Evolutionary conservation across 139 green algal species (phyloP), one percentile per base, ranked within the genome.

Genomic region (Chlorella sp.): DNA sequence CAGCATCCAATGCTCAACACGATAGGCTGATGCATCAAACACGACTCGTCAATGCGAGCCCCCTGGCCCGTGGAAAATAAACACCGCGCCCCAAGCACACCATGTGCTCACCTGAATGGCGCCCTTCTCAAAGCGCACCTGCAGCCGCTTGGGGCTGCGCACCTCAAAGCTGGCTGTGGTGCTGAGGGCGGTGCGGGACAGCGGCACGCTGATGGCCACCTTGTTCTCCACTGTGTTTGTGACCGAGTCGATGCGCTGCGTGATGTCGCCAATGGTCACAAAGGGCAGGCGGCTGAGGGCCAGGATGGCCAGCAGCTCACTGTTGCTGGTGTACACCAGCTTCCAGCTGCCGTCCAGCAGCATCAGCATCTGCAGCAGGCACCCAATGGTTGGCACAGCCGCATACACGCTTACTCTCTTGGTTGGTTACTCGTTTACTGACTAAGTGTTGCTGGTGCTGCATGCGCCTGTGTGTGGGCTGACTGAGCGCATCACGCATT

Each of bases 271-370:
- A 23, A 98, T 84, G 3, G 71, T 85, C 2, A 98, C 75, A 65
- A 93, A 77, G 0, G 93, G 93, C 50, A 98, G 85, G 34, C 81
- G 80, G 62, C 67, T 80, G 14, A 95, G 64, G 1, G 86, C 88
- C 72, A 98, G 83, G 34, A 98, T 70, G 22, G 84, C 81, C 0
- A 93, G 70, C 29, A 98, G 82, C 77, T 96, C 89, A 5, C 80
- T 85, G 75, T 93, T 95, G 71, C 83, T 87, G 23, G 93, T 96
- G 87, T 98, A 98, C 30, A 88, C 81, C 51, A 97, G 80, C 62
- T 89, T 88, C 92, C 92, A 97, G 5, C 81, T 74, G 36, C 93
- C 93, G 23, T 78, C 74, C 64, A 97, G 79, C 70, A 60, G 5
- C 32, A 69, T 66, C 20, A 79, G 55, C 23, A 35, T 55, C 73